Evolutionary conservation across 129 eudicot genomes (phyloP), one percentile per base, ranked within the genome.

Genomic region (Lactuca sativa): DNA sequence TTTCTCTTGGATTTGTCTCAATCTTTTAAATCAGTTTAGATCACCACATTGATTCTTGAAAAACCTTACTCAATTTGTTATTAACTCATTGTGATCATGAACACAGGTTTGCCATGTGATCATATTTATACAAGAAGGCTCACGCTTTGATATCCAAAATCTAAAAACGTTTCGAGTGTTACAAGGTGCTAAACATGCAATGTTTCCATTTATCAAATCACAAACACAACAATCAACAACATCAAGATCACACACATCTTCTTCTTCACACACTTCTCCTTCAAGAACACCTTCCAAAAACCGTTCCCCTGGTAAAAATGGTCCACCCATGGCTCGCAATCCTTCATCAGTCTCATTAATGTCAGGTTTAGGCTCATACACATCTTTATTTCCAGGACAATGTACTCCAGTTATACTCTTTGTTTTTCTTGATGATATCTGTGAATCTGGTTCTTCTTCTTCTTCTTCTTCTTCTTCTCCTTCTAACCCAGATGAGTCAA

Each of bases 101-200:
- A 67, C 80, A 90, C 85, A 92, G 98, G 98, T 92, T 60, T 89
- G 96, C 76, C 98, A 92, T 74, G 83, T 89, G 38, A 59, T 92
- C 63, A 64, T 92, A 55, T 83, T 74, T 64, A 53, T 92, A 32
- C 92, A 89, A 64, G 98, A 92, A 73, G 98, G 96, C 2, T 86
- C 98, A 61, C 92, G 77, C 56, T 92, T 92, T n/a, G 92, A 92
- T 72, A 81, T 85, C 33, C 88, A 92, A 62, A 51, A 89, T 64
- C 52, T 89, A 62, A 85, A 82, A 70, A 89, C 69, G 73, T 89
- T 89, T 62, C 82, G 96, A 69, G 81, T 89, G n/a, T 53, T 92
- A 73, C 98, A 89, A 85, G 80, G 95, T 70, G 95, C 98, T 62
- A 92, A 92, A 80, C 79, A 87, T 55, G 80, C 90, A n/a, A 79